Evolutionary conservation across 2,329 filamentous ascomycete genomes (phyloP), one percentile per base, ranked within the genome.

Genomic region (Fusarium odoratissimum): DNA sequence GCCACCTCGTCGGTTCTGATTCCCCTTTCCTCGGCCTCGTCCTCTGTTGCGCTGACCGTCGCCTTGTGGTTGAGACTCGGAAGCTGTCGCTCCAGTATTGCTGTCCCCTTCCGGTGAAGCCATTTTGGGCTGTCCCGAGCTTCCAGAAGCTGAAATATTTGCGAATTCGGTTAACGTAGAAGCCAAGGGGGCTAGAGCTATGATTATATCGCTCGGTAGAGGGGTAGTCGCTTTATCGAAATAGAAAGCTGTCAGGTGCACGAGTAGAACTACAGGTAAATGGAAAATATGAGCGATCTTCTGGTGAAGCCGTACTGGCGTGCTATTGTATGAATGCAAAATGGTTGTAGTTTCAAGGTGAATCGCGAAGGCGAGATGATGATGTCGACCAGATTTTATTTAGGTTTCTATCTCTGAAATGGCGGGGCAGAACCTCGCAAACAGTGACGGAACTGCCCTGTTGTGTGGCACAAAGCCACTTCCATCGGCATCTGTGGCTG

Each of bases 11-110:
- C 82, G 80, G 67, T 81, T 79, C 51, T 82, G 81, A 45, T 83
- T 81, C 42, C 82, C 79, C 54, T 79, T 77, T 57, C 84, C 84
- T 55, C 85, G 82, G 55, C 84, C 84, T 71, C 85, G 82, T 59
- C 83, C 83, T 54, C 84, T 80, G 30, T 83, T 83, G 76, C 84
- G 72, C 41, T 75, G 69, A 38, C 68, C 56, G 44, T 77, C 72
- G 19, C 67, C 69, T 44, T 75, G 75, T 35, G 75, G 60, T 44
- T 75, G 71, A 25, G 71, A 71, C 9, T 77, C 73, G 37, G 71
- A 64, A 44, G 66, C 60, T 40, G 70, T 38, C 13, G 63, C 61
- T 42, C 58, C 74, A 37, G 64, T 48, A 54, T 65, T 62, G 42
- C 46, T 64, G 14, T 57, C 67, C 51, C 60, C 74, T 33, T 70